These are phyloP conservation scores for Trichothecium sympodiale DNA, from an alignment of 2,329 filamentous ascomycete species.

Conservation along the genomic window DNA sequence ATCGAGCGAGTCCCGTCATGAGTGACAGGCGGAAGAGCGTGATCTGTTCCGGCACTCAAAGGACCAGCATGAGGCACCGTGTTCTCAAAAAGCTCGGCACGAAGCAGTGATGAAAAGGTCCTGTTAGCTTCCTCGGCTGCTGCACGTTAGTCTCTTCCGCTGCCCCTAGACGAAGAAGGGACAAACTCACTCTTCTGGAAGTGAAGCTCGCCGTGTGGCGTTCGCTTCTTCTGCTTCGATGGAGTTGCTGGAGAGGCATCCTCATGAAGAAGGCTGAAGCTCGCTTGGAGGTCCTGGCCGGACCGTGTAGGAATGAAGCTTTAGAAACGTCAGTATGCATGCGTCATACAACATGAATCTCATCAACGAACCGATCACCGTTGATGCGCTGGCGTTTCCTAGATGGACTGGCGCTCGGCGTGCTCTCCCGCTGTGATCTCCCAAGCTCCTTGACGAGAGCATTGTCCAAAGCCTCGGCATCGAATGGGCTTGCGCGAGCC, in stretches of 20 bases:
- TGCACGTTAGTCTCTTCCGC: constrained; percentile 3
- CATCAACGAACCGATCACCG: constrained; percentile 42
- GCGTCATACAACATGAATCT: not conserved
- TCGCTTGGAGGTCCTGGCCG: constrained; percentile 86
- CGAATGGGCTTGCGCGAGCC: constrained; percentile 26
- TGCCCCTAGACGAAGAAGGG: not conserved
- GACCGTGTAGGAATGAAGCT: constrained; percentile 94
- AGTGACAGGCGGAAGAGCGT: constrained; percentile 34
- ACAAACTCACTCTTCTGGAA: constrained; percentile 72
- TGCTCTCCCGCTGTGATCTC: constrained; percentile 38
- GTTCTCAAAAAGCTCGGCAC: constrained; percentile 84
- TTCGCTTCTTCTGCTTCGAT: constrained; percentile 72
- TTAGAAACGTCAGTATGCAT: constrained; percentile 13
- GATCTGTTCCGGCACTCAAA: constrained; percentile 50
- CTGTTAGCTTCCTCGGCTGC: constrained; percentile 85
- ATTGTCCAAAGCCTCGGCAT: constrained; percentile 37
- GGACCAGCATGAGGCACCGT: constrained; percentile 74
- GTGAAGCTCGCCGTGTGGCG: constrained; percentile 80
- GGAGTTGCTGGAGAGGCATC: constrained; percentile 89
- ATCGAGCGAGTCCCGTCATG: constrained; percentile 61
- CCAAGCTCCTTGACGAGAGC: constrained; percentile 41
- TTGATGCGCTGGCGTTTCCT: constrained; percentile 50
- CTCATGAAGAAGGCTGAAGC: constrained; percentile 84
- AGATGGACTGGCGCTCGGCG: constrained; percentile 42
- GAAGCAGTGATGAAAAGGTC: constrained; percentile 78